Evolutionary conservation across 75 land plant species (phyloP).

Genomic region (Picea glauca): DNA sequence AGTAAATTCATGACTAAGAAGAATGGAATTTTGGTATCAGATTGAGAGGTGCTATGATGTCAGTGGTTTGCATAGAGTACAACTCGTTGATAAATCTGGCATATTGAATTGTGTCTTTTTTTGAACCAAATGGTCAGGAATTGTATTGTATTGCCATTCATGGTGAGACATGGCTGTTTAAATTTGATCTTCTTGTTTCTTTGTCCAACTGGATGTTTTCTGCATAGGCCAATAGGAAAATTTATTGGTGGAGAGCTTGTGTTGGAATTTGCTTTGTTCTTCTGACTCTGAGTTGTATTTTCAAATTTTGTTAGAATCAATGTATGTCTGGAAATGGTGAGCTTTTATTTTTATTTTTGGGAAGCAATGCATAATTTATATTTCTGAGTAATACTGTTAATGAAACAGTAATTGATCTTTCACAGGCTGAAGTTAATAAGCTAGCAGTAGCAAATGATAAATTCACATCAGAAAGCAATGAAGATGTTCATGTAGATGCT

Average conservation of each 20-base stretch:
- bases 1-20: not conserved
- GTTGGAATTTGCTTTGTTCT: not conserved
- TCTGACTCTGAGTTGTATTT: not conserved
- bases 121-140: not conserved
- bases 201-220: not conserved
- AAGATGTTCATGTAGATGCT: slow-evolving; percentile 10
- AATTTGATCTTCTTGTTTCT: not conserved
- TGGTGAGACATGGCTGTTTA: not conserved
- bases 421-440: slow-evolving; percentile 74
- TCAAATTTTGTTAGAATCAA: not conserved
- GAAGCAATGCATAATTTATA: not conserved
- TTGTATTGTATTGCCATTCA: not conserved
- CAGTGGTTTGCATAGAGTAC: not conserved
- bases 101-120: not conserved
- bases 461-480: slow-evolving; percentile 1
- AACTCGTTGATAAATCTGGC: not conserved
- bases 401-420: slow-evolving; percentile 4
- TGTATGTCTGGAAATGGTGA: not conserved
- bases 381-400: not conserved
- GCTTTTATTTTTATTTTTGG: not conserved
- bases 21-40: not conserved
- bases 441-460: slow-evolving; percentile 26
- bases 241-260: not conserved
- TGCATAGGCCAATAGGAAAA: not conserved
- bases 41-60: not conserved